phyloP scores from a whole-genome alignment of 169 alveolate genomes.

The Prorocentrum cordatum region DNA sequence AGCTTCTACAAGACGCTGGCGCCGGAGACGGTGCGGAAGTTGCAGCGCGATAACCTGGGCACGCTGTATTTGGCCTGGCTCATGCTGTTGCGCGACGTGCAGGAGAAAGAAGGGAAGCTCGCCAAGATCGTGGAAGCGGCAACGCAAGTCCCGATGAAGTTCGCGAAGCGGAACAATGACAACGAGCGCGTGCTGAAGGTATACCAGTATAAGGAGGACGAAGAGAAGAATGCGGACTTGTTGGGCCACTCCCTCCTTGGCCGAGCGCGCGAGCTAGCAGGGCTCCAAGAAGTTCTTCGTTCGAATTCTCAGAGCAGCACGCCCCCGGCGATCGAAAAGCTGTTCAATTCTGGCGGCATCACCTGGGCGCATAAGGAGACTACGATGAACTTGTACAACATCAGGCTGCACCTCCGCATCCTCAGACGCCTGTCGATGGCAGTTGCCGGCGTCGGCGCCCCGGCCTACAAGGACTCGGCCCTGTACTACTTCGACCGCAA shows the following conservation, averaged over 20 bases:
- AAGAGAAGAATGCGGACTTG: background rate
- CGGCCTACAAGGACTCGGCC: background rate
- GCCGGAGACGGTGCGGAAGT: too few relatives aligned
- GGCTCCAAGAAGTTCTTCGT: too few relatives aligned
- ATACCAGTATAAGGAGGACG: background rate
- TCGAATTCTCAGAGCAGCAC: too few relatives aligned
- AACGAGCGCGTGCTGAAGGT: background rate
- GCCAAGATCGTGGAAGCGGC: background rate
- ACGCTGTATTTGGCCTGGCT: background rate
- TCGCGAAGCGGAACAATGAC: background rate
- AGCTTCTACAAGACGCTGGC: too few relatives aligned
- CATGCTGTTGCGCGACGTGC: background rate
- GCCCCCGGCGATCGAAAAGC: too few relatives aligned
- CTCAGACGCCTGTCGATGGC: background rate
- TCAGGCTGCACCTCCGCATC: background rate
- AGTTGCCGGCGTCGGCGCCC: background rate
- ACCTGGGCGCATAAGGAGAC: too few relatives aligned
- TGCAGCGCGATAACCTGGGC: background rate
- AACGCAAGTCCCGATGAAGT: background rate
- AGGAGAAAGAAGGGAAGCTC: background rate
- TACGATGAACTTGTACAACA: background rate
- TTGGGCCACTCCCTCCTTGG: background rate
- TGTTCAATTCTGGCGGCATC: too few relatives aligned
- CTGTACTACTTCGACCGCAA: background rate
- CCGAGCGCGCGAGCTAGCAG: constrained; percentile 6